Evolutionary conservation across 768 basidiomycete species (phyloP).

Genomic region (Dendrothele bispora): DNA sequence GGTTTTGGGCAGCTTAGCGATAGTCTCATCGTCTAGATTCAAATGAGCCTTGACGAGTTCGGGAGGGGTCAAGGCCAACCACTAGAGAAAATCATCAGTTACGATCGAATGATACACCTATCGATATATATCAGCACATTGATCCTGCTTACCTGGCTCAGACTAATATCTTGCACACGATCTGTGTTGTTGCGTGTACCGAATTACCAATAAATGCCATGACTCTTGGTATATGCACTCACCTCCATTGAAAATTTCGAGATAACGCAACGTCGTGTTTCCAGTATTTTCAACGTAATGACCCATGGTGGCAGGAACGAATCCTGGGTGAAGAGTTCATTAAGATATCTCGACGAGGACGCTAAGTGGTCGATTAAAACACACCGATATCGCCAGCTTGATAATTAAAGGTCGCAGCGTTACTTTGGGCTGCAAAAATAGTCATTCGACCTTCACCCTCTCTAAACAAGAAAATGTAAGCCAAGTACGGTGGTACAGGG

Average conservation of each 20-base stretch:
- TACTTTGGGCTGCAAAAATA: slow-evolving; percentile 52
- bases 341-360: neutral
- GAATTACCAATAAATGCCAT: neutral
- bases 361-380: neutral
- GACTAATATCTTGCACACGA: slow-evolving; percentile 33
- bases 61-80: slow-evolving; percentile 47
- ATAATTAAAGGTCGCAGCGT: slow-evolving; percentile 57
- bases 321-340: neutral
- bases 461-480: slow-evolving; percentile 29
- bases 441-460: slow-evolving; percentile 55
- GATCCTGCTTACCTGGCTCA: slow-evolving; percentile 43
- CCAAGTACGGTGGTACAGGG: no score
- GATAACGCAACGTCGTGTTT: slow-evolving; percentile 44
- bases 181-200: neutral
- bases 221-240: neutral
- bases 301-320: slow-evolving; percentile 32
- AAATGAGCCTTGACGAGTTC: slow-evolving; percentile 45
- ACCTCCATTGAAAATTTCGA: slow-evolving; percentile 48
- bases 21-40: slow-evolving; percentile 33
- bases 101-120: no score
- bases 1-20: neutral
- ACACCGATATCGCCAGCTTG: slow-evolving; percentile 21
- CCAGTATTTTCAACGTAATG: slow-evolving; percentile 57
- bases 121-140: no score
- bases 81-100: slow-evolving; percentile 16